These are phyloP conservation scores for Galeopsis tetrahit DNA, from an alignment of 257 asterid species.

Conservation along the genomic window DNA sequence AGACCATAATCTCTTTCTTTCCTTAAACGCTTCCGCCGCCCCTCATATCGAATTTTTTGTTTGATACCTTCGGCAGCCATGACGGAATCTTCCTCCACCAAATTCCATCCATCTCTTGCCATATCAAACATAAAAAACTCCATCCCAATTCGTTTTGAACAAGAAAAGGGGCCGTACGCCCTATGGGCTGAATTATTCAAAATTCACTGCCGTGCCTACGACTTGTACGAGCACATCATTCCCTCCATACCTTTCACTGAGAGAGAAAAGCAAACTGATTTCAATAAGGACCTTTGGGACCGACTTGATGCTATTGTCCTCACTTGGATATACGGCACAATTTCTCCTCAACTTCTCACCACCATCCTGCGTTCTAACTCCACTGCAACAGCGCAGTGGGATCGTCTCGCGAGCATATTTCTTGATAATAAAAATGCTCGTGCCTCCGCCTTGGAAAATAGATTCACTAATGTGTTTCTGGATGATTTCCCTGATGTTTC, in stretches of 20 bases:
- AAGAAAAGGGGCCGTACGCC: neutral
- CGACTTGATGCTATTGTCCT: neutral
- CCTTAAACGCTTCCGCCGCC: neutral
- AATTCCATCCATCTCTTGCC: neutral
- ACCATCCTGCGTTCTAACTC: slow-evolving; percentile 2
- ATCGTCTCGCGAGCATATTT: slow-evolving; percentile 1
- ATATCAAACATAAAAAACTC: neutral
- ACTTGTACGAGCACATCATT: neutral
- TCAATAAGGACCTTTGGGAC: no score
- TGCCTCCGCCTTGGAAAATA: neutral
- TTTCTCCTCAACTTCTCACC: slow-evolving; percentile 5
- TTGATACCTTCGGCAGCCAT: neutral
- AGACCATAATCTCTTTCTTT: neutral
- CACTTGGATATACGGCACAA: neutral
- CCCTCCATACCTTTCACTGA: neutral
- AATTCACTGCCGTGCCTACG: no score
- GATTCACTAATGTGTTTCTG: neutral
- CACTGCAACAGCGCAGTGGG: neutral
- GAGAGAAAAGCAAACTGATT: neutral
- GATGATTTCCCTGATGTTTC: slow-evolving; percentile 1
- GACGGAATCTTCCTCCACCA: neutral
- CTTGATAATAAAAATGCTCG: slow-evolving; percentile 10
- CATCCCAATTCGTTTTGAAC: neutral
- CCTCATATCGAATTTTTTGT: neutral
- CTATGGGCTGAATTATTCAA: no score